A percentile compares a stretch with the other conserved stretches of the same genome.
phyloP scores from a whole-genome alignment of 352 stramenopile genomes.

The Thraustotheca clavata region DNA sequence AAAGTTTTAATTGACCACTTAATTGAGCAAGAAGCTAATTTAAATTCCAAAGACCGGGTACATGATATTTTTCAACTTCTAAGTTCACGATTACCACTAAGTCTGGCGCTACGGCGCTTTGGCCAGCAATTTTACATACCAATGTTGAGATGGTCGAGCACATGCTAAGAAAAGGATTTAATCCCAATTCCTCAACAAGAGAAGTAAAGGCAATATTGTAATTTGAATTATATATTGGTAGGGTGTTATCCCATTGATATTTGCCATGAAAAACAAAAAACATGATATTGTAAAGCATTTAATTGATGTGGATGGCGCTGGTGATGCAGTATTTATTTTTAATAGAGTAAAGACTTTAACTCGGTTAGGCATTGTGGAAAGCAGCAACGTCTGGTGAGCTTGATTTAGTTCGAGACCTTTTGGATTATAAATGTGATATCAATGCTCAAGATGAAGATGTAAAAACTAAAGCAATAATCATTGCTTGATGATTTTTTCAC shows the following conservation, averaged over 20 bases:
- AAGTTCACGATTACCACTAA: not conserved
- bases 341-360: not conserved
- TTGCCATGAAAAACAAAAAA: not conserved
- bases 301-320: not conserved
- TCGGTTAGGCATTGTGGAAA: not conserved
- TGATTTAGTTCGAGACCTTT: not conserved
- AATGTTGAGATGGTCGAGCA: not conserved
- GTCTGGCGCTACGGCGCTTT: not conserved
- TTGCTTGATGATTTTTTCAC: no score
- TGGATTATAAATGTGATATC: not conserved
- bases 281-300: not conserved
- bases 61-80: not conserved
- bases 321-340: not conserved
- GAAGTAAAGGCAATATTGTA: not conserved
- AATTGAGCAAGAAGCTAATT: not conserved
- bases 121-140: not conserved
- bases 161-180: not conserved
- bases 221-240: not conserved
- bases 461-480: not conserved
- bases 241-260: not conserved
- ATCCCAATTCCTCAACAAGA: not conserved
- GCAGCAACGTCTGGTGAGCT: not conserved
- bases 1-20: not conserved
- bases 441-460: not conserved
- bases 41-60: not conserved